A percentile compares a stretch with the other conserved stretches of the same genome.
These are phyloP conservation scores for Aspergillus heteromorphus DNA, from an alignment of 495 filamentous ascomycete genomes.

Conservation along the genomic window DNA sequence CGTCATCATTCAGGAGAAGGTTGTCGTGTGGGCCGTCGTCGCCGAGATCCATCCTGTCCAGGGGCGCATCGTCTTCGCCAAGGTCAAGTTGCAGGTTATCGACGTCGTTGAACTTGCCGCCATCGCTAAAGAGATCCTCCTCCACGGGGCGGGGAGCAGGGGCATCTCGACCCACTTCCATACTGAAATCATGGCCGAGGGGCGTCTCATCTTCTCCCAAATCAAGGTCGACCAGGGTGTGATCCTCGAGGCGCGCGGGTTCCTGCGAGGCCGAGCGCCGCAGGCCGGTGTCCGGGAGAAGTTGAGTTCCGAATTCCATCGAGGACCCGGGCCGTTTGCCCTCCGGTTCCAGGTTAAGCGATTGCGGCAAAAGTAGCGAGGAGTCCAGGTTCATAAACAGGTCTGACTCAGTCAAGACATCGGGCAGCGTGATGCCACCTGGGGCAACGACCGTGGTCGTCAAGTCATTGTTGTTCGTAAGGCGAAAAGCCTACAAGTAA, in stretches of 20 bases:
- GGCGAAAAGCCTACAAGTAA: slow-evolving; percentile 61
- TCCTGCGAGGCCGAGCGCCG: slow-evolving; percentile 47
- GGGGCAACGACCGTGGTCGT: slow-evolving; percentile 61
- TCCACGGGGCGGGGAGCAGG: slow-evolving; percentile 58
- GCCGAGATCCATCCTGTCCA: slow-evolving; percentile 36
- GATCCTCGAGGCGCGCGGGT: slow-evolving; percentile 45
- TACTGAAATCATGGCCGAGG: slow-evolving; percentile 51
- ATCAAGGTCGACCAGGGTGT: slow-evolving; percentile 45
- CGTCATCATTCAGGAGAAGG: slow-evolving; percentile 31
- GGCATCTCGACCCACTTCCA: slow-evolving; percentile 82
- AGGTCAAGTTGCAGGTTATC: slow-evolving; percentile 45
- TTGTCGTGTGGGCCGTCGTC: slow-evolving; percentile 28
- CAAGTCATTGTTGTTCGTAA: slow-evolving; percentile 73
- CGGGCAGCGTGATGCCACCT: slow-evolving; percentile 72
- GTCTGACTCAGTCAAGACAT: slow-evolving; percentile 85
- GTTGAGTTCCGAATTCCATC: slow-evolving; percentile 60
- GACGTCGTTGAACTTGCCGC: slow-evolving; percentile 44
- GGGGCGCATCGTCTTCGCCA: slow-evolving; percentile 46
- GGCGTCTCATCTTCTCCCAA: slow-evolving; percentile 47
- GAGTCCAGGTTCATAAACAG: slow-evolving; percentile 72
- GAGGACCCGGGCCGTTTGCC: slow-evolving; percentile 49
- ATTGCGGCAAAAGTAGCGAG: slow-evolving; percentile 66
- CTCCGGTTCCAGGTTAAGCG: slow-evolving; percentile 52
- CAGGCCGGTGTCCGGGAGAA: slow-evolving; percentile 58
- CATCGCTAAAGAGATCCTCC: slow-evolving; percentile 69